Evolutionary conservation across 2,329 filamentous ascomycete species (phyloP).

Genomic region (Pseudogymnoascus sp.): DNA sequence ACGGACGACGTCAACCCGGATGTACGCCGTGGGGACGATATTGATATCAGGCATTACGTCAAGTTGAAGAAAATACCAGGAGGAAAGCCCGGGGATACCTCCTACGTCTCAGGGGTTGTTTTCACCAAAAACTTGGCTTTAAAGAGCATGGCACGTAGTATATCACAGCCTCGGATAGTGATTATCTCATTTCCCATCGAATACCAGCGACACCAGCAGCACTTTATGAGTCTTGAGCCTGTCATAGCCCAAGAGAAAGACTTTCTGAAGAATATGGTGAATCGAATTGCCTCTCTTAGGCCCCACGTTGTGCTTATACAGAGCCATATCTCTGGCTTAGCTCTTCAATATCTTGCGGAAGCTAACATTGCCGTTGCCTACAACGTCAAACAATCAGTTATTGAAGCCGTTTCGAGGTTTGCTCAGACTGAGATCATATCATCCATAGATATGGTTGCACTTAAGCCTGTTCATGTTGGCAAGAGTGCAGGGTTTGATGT

Average conservation of each 20-base stretch:
- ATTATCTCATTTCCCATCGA: constrained; percentile 94
- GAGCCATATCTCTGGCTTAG: constrained; percentile 84
- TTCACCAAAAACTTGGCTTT: constrained; percentile 95
- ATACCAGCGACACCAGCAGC: constrained; percentile 83
- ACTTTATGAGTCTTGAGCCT: constrained; percentile 97
- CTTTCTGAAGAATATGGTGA: constrained; percentile 84
- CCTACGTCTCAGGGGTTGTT: constrained; percentile 93
- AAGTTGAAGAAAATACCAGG: constrained; percentile 96
- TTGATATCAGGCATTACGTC: constrained; percentile 95
- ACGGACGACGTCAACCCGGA: constrained; percentile 94
- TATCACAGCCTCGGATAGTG: constrained; percentile 75
- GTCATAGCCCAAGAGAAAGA: constrained; percentile 96
- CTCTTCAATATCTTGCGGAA: constrained; percentile 78
- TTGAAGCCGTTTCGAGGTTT: constrained; percentile 89
- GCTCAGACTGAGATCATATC: constrained; percentile 89
- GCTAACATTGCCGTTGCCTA: constrained; percentile 89
- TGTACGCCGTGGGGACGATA: constrained; percentile 82
- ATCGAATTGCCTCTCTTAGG: constrained; percentile 75
- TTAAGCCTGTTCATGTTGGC: constrained; percentile 67
- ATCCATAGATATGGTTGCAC: constrained; percentile 84
- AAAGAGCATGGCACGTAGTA: constrained; percentile 90
- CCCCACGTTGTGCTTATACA: constrained; percentile 87
- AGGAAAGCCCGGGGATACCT: constrained; percentile 80
- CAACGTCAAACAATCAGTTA: constrained; percentile 92
- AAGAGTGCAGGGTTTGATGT: constrained; percentile 84